Percentiles rank a stretch among this genome's conserved stretches.
Conservation (phyloP, 139 green algal species). For the Volvox reticuliferus region DNA sequence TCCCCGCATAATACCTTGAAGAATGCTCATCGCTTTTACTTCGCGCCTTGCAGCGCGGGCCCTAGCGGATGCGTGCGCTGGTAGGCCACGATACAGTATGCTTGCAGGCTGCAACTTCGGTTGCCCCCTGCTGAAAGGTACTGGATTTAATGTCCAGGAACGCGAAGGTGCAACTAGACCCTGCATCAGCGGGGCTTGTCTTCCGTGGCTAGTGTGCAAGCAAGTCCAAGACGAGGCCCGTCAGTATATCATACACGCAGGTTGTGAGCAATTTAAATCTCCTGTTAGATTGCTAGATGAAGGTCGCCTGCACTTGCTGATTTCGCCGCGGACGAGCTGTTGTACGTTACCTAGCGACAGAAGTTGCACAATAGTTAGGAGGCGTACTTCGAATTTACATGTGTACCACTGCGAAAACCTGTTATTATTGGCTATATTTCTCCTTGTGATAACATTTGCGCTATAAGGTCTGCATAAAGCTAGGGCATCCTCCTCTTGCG, state of each 20-base stretch:
- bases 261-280: background rate
- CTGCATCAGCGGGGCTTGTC: background rate
- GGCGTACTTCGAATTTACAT: background rate
- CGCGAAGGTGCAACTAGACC: background rate
- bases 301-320: background rate
- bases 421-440: background rate
- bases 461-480: background rate
- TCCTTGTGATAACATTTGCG: background rate
- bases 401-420: background rate
- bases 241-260: no score
- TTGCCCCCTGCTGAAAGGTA: background rate
- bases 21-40: conserved; percentile 12
- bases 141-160: background rate
- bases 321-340: background rate
- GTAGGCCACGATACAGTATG: background rate
- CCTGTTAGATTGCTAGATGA: background rate
- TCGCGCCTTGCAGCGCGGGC: background rate
- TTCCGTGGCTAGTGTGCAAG: no score
- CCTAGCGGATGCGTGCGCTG: background rate
- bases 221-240: no score
- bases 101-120: background rate
- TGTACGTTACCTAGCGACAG: background rate
- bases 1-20: background rate
- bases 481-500: background rate
- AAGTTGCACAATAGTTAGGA: background rate